These are phyloP conservation scores for Trichophyton rubrum DNA, from an alignment of 2,329 filamentous ascomycete genomes.

Conservation along the genomic window DNA sequence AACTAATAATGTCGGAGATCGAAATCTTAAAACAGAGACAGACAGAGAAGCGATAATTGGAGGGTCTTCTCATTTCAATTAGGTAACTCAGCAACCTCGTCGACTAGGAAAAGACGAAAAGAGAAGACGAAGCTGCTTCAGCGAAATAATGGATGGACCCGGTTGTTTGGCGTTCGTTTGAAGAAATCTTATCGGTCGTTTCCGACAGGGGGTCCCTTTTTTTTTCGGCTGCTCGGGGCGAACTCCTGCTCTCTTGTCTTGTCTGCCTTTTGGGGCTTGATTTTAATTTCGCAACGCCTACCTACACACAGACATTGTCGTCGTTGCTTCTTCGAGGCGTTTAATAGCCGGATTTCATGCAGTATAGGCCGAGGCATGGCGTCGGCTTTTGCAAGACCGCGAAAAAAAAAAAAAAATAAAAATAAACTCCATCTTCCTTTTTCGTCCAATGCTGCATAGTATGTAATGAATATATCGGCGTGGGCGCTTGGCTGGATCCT, in stretches of 20 bases:
- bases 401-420: too few relatives aligned
- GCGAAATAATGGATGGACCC: not conserved
- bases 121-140: not conserved
- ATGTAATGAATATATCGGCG: not conserved
- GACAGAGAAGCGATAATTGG: not conserved
- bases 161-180: constrained; percentile 3
- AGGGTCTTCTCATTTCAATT: not conserved
- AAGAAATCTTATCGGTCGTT: not conserved
- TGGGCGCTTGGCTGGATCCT: not conserved
- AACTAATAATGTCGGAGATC: not conserved
- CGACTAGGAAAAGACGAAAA: too few relatives aligned
- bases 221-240: not conserved
- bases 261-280: too few relatives aligned
- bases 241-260: not conserved
- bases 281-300: too few relatives aligned
- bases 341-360: not conserved
- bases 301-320: not conserved
- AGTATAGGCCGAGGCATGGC: not conserved
- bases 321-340: not conserved
- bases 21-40: not conserved
- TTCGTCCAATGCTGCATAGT: not conserved
- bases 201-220: not conserved
- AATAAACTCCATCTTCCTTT: not conserved
- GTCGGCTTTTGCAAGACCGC: not conserved
- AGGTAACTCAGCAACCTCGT: too few relatives aligned